These are phyloP conservation scores for Elongisporangium anandrum DNA, from an alignment of 352 stramenopile species.

Conservation along the genomic window DNA sequence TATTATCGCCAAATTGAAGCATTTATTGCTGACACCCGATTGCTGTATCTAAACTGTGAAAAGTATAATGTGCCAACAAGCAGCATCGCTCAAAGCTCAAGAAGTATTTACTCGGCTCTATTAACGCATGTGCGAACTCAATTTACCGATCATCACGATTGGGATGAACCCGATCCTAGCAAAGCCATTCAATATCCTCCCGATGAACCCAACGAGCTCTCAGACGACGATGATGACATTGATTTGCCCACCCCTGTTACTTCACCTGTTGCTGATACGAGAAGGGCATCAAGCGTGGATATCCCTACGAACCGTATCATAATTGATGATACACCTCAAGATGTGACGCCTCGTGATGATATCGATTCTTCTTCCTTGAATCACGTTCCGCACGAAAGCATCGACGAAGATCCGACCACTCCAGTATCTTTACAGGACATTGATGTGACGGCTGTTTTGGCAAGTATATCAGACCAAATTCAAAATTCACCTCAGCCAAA, in stretches of 20 bases:
- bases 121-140: constrained; percentile 55
- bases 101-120: constrained; percentile 59
- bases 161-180: neutral
- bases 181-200: constrained; percentile 37
- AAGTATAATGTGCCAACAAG: constrained; percentile 83
- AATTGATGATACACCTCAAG: neutral
- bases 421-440: neutral
- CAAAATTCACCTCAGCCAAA: neutral
- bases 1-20: constrained; percentile 87
- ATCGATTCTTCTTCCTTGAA: neutral
- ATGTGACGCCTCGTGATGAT: neutral
- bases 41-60: constrained; percentile 77
- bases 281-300: neutral
- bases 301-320: neutral
- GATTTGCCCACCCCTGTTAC: neutral
- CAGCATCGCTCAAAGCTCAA: constrained; percentile 74
- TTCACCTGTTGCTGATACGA: neutral
- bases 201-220: constrained; percentile 17
- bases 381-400: neutral
- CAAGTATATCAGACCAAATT: neutral
- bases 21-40: constrained; percentile 69
- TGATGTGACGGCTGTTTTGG: neutral
- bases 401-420: neutral
- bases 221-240: constrained; percentile 19
- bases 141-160: constrained; percentile 36